A percentile compares a stretch with the other conserved stretches of the same genome.
These are phyloP conservation scores for Xylariaceae sp. DNA, from an alignment of 2,329 filamentous ascomycete species.

Conservation along the genomic window DNA sequence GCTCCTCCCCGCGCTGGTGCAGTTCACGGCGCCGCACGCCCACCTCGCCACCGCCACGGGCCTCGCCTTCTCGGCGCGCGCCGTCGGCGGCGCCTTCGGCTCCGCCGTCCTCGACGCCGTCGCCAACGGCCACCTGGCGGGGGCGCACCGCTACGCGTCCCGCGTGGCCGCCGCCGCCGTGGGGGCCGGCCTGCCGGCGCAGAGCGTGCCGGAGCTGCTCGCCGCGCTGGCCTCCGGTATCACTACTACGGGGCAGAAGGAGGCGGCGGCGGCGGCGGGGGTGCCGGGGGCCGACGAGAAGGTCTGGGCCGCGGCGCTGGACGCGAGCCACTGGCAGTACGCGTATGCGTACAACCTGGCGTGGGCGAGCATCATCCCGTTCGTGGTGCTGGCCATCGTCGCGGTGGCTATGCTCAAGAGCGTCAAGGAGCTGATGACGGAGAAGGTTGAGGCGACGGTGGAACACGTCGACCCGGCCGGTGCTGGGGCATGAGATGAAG, in stretches of 20 bases:
- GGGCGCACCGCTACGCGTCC: slow-evolving; percentile 31
- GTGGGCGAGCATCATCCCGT: slow-evolving; percentile 43
- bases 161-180: slow-evolving; percentile 33
- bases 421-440: slow-evolving; percentile 45
- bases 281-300: slow-evolving; percentile 26
- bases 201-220: slow-evolving; percentile 30
- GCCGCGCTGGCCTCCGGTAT: slow-evolving; percentile 31
- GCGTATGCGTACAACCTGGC: slow-evolving; percentile 40
- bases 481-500: no score
- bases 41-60: slow-evolving; percentile 46
- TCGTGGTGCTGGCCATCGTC: slow-evolving; percentile 40
- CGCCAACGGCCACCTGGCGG: slow-evolving; percentile 37
- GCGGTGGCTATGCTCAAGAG: slow-evolving; percentile 36
- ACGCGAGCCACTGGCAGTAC: slow-evolving; percentile 37
- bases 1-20: slow-evolving; percentile 40
- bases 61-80: slow-evolving; percentile 43
- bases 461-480: slow-evolving; percentile 25
- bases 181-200: slow-evolving; percentile 32
- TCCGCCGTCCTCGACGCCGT: slow-evolving; percentile 45
- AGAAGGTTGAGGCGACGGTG: slow-evolving; percentile 45
- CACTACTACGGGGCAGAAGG: no score
- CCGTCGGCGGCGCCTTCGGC: slow-evolving; percentile 45
- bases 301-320: slow-evolving; percentile 30
- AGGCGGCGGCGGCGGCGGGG: slow-evolving; percentile 16
- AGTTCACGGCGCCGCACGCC: slow-evolving; percentile 45